A percentile compares a stretch with the other conserved stretches of the same genome.
Evolutionary conservation across 352 stramenopile species (phyloP).

Genomic region (Phytopythium ostracodes): DNA sequence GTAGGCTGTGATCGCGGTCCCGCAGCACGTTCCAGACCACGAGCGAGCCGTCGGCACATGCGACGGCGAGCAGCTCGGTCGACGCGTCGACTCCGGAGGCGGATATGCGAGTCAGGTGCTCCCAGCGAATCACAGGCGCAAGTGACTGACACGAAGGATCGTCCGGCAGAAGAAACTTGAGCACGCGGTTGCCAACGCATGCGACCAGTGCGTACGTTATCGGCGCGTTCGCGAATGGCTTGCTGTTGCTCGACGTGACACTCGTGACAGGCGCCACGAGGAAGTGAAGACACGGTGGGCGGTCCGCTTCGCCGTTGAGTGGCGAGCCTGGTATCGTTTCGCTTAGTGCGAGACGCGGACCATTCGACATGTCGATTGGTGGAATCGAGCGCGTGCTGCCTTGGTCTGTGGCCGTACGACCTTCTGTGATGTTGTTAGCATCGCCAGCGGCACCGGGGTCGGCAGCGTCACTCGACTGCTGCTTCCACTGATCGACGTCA

Average conservation of each 20-base stretch:
- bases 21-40: constrained; percentile 54
- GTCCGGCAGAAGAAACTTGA: constrained; percentile 26
- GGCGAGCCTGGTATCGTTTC: not conserved
- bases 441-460: not conserved
- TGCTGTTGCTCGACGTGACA: not conserved
- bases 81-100: constrained; percentile 32
- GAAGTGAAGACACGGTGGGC: constrained; percentile 16
- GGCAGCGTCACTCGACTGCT: not conserved
- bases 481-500: not conserved
- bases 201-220: constrained; percentile 30
- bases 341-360: not conserved
- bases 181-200: constrained; percentile 25
- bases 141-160: not conserved
- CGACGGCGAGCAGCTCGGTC: constrained; percentile 42
- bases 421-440: not conserved
- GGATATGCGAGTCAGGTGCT: constrained; percentile 36
- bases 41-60: constrained; percentile 38
- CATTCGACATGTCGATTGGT: not conserved
- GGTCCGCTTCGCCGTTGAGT: not conserved
- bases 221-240: constrained; percentile 1
- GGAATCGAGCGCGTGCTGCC: not conserved
- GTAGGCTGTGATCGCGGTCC: constrained; percentile 33
- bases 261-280: constrained; percentile 14
- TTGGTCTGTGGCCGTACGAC: too few relatives aligned
- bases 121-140: constrained; percentile 15